Evolutionary conservation across 352 stramenopile genomes (phyloP), one percentile per base, ranked within the genome.

Genomic region (Phytophthora aleatoria): DNA sequence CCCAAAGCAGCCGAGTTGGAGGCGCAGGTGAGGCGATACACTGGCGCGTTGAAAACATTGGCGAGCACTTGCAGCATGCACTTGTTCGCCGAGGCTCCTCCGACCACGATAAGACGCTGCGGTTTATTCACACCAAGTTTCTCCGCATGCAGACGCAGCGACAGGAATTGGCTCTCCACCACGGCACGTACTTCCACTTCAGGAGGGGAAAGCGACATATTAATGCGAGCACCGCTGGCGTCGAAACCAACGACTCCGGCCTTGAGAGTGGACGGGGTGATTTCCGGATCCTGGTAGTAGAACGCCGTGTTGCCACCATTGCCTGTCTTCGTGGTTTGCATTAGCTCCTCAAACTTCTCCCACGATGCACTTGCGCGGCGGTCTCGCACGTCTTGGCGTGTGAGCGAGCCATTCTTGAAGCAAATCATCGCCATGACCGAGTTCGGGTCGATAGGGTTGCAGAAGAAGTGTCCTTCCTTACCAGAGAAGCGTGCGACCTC

Each of bases 361-460:
- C 84, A 91, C 6, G 71, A 81, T 5, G 50, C 67, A 38, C 67
- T 54, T 5, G 78, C 69, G 10, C 66, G 67, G 13, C 70, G 68
- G 44, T 91, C 73, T 20, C 79, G 72, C 11, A 91, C 69, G 36
- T 80, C 73, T 64, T 96, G 68, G 31, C 89, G 81, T 11, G 81
- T 82, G 31, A 96, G 73, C 1, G 85, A 76, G 36, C 87, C 87
- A 45, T 95, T 95, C 72, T 95, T 94, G 73, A 92, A 95, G 43
- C 89, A 93, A 36, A 95, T 86, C 87, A 96, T 95, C 8, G 79
- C 85, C 84, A 91, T 92, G 30, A 89, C 55, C 3, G 72, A 83
- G n/a, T 79, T 57, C 0, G 85, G 77, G 58, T 93, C 83, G 24
- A 92, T 73, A 3, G 89, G 87, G 63, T 91, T 95, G 58, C 79